Percentiles rank a stretch among this genome's conserved stretches.
phyloP scores from a whole-genome alignment of 1,284 basidiomycete species.

The Xerocomus amazonicus region DNA sequence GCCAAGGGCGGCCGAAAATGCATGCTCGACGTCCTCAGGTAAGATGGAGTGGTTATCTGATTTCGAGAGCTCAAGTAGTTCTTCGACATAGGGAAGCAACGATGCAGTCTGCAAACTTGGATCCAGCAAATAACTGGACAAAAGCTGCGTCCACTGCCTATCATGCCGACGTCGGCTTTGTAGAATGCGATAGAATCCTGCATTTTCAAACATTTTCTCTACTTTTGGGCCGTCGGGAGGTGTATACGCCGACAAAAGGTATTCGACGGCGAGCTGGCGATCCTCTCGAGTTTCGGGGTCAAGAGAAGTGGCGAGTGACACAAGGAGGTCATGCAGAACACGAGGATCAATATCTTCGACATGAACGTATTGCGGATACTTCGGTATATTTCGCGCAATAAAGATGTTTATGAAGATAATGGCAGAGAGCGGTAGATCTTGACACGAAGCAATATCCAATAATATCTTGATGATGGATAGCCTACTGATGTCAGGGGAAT shows the following conservation, averaged over 20 bases:
- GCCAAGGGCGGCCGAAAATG: slow-evolving; percentile 57
- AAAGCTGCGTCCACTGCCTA: slow-evolving; percentile 69
- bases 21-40: slow-evolving; percentile 50
- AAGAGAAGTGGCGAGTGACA: slow-evolving; percentile 61
- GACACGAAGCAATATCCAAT: slow-evolving; percentile 69
- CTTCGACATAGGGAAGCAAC: slow-evolving; percentile 62
- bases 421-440: slow-evolving; percentile 57
- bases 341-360: slow-evolving; percentile 34
- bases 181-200: slow-evolving; percentile 90
- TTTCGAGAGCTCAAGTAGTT: slow-evolving; percentile 51
- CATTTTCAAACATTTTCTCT: slow-evolving; percentile 69
- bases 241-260: slow-evolving; percentile 88
- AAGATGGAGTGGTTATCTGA: slow-evolving; percentile 42
- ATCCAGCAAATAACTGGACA: slow-evolving; percentile 78
- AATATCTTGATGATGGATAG: slow-evolving; percentile 84
- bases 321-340: slow-evolving; percentile 72
- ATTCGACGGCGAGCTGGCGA: slow-evolving; percentile 93
- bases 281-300: slow-evolving; percentile 87
- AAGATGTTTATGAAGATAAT: slow-evolving; percentile 91
- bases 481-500: slow-evolving; percentile 64
- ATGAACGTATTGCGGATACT: slow-evolving; percentile 88
- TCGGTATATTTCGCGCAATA: slow-evolving; percentile 93
- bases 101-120: slow-evolving; percentile 58
- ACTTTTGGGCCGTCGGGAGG: slow-evolving; percentile 75
- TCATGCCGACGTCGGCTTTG: slow-evolving; percentile 78